Percentiles rank a stretch among this genome's conserved stretches.
Conservation (phyloP, 106 monocot genomes). For the Amphibolis antarctica region DNA sequence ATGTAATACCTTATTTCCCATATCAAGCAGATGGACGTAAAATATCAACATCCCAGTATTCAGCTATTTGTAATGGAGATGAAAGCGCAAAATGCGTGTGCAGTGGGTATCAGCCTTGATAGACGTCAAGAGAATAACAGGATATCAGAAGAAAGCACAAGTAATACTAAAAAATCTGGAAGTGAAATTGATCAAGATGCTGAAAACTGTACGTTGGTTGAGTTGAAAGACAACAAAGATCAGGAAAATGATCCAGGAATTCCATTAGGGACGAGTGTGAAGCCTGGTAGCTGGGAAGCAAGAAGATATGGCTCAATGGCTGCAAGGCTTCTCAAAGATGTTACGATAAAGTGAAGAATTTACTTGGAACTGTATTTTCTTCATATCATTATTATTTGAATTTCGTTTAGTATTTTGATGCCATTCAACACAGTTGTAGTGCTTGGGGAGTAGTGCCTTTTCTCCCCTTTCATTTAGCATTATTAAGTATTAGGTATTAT, state of each 20-base stretch:
- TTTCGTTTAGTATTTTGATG: no score
- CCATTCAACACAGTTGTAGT: no score
- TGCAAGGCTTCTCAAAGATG: slow-evolving; percentile 69
- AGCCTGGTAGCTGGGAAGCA: slow-evolving; percentile 59
- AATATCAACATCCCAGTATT: slow-evolving; percentile 78
- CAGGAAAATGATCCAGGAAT: slow-evolving; percentile 3
- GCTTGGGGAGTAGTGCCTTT: no score
- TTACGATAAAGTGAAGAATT: slow-evolving; percentile 23
- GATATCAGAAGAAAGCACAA: slow-evolving; percentile 3
- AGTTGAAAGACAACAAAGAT: neutral
- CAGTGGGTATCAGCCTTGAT: neutral
- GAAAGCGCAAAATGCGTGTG: slow-evolving; percentile 19
- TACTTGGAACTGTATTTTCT: neutral
- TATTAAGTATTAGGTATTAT: no score
- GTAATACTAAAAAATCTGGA: neutral
- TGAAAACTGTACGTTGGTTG: neutral
- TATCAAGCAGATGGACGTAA: slow-evolving; percentile 66
- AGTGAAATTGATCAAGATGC: slow-evolving; percentile 4
- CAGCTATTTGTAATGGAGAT: slow-evolving; percentile 60
- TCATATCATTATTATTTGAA: neutral
- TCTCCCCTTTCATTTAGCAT: no score
- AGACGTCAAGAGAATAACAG: neutral
- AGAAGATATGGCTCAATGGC: slow-evolving; percentile 75
- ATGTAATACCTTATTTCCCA: neutral
- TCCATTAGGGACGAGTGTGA: slow-evolving; percentile 1